Percentiles rank a stretch among this genome's conserved stretches.
Evolutionary conservation across 768 basidiomycete genomes (phyloP).

Genomic region (Leccinum boreale): DNA sequence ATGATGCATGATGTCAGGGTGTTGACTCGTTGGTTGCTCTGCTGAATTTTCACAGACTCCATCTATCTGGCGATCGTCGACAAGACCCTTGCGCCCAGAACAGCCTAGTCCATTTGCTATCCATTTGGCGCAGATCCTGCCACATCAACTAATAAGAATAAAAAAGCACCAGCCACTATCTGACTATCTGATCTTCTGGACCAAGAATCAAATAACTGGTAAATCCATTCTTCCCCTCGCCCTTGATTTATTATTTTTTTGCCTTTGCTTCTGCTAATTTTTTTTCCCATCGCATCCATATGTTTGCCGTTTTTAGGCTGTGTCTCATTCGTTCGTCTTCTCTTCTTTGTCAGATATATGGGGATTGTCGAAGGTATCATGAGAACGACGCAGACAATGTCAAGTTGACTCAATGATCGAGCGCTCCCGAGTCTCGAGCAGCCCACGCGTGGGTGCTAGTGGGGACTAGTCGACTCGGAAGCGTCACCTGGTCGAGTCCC

Average conservation of each 20-base stretch:
- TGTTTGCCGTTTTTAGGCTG: not conserved
- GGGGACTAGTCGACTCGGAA: not conserved
- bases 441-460: not conserved
- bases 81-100: not conserved
- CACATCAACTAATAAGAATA: not conserved
- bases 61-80: not conserved
- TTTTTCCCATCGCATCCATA: conserved; percentile 1
- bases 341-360: not conserved
- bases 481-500: not conserved
- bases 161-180: not conserved
- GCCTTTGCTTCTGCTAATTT: not conserved
- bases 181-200: not conserved
- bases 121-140: not conserved
- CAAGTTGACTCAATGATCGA: not conserved
- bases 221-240: not conserved
- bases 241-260: not conserved
- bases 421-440: not conserved
- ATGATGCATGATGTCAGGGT: conserved; percentile 15
- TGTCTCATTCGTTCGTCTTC: not conserved
- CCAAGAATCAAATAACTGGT: not conserved
- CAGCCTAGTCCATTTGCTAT: not conserved
- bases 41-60: not conserved
- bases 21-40: not conserved
- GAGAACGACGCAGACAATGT: not conserved
- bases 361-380: not conserved